Percentiles rank a stretch among this genome's conserved stretches.
Evolutionary conservation across 768 basidiomycete genomes (phyloP).

Genomic region (Rhodosporidiobolus sp.): DNA sequence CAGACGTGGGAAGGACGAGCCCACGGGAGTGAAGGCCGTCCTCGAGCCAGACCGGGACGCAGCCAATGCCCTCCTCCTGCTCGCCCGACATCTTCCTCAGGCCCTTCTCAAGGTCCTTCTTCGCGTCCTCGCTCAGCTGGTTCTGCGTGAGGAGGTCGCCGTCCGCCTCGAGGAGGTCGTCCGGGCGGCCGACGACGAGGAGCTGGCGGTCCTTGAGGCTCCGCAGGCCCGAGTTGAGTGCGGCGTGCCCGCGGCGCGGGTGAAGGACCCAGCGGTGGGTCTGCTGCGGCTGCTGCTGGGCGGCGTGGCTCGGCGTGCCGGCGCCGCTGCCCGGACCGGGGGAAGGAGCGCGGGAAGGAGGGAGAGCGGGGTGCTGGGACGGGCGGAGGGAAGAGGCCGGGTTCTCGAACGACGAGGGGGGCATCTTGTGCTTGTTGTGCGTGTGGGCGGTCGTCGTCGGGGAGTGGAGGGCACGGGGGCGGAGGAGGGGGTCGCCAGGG

Average conservation of each 20-base stretch:
- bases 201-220: constrained; percentile 85
- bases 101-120: constrained; percentile 63
- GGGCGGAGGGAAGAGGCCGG: constrained; percentile 28
- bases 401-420: constrained; percentile 31
- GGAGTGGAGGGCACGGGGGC: constrained; percentile 21
- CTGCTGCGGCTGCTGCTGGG: not conserved
- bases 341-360: constrained; percentile 27
- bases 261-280: constrained; percentile 65
- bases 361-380: constrained; percentile 28
- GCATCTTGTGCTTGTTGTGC: constrained; percentile 25
- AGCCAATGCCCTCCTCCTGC: constrained; percentile 59
- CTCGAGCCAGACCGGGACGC: constrained; percentile 87
- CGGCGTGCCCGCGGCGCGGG: constrained; percentile 82
- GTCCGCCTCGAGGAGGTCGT: constrained; percentile 65
- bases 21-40: constrained; percentile 70
- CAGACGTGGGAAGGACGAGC: not conserved
- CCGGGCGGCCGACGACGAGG: constrained; percentile 89
- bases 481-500: constrained; percentile 32
- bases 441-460: not conserved
- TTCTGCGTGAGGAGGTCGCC: constrained; percentile 49
- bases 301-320: not conserved
- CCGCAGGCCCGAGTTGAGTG: constrained; percentile 90
- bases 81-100: constrained; percentile 60
- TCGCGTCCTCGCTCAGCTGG: constrained; percentile 62
- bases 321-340: constrained; percentile 11